Evolutionary conservation across 495 filamentous ascomycete species (phyloP).

Genomic region (Penicillium mononematosum): DNA sequence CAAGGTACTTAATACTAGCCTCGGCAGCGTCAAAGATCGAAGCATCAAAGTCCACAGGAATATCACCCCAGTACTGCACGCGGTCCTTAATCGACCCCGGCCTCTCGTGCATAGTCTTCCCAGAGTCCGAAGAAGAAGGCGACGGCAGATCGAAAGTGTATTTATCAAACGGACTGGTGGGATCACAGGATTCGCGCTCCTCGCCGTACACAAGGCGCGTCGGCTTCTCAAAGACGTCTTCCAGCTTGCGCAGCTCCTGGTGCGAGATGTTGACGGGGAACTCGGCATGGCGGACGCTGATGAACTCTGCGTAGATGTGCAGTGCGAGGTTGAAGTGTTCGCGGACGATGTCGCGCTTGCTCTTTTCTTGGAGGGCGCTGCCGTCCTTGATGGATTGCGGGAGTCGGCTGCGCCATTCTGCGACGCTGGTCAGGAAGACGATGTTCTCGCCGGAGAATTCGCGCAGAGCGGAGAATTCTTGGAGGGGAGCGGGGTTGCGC

Average conservation of each 20-base stretch:
- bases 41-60: conserved; percentile 52
- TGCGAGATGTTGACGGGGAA: conserved; percentile 64
- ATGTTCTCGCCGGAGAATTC: conserved; percentile 71
- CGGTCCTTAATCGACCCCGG: conserved; percentile 24
- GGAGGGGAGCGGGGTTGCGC: conserved; percentile 54
- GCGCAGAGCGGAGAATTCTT: conserved; percentile 57
- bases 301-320: conserved; percentile 57
- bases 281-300: conserved; percentile 54
- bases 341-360: conserved; percentile 31
- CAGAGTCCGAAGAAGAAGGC: conserved; percentile 23
- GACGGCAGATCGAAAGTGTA: conserved; percentile 23
- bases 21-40: conserved; percentile 59
- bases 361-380: conserved; percentile 16
- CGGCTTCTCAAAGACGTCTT: conserved; percentile 49
- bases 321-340: conserved; percentile 53
- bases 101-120: conserved; percentile 18
- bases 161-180: conserved; percentile 35
- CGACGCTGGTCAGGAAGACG: conserved; percentile 58
- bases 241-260: conserved; percentile 45
- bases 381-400: conserved; percentile 22
- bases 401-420: conserved; percentile 50
- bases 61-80: conserved; percentile 37
- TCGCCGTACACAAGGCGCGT: conserved; percentile 37
- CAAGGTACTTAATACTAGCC: conserved; percentile 63
- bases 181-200: conserved; percentile 26